Evolutionary conservation across 768 basidiomycete genomes (phyloP), one percentile per base, ranked within the genome.

Genomic region (Cubamyces sp.): DNA sequence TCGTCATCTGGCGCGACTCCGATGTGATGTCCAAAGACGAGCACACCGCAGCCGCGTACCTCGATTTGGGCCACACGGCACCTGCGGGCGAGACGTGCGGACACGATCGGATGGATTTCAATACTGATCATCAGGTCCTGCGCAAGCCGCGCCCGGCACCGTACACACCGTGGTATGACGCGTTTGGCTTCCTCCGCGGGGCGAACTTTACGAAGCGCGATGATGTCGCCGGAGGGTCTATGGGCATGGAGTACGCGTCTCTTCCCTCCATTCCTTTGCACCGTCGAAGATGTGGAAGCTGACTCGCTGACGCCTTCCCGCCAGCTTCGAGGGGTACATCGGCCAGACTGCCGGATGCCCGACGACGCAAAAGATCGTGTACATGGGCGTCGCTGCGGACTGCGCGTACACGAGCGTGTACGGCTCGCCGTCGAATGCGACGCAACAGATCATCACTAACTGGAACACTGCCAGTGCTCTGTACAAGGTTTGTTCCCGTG

Each of bases 351-450:
- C 73, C 3, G 93, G 94, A 5, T 95, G 94, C 73, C 89, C 92
- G 3, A 84, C 74, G 55, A 76, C 81, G 0, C 88, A 90, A 74
- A 84, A 85, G 78, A 84, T 94, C 67, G 85, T 87, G 25, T 93
- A 88, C 72, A 87, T 94, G 85, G 94, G 94, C 25, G 89, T 94
- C 57, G 93, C 93, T 0, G 88, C 92, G 5, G 94, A 95, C 72
- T 95, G 94, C 75, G 84, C 82, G 64, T 95, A 94, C 70, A 85
- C 87, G 12, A 67, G 75, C 30, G 80, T 80, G 61, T 91, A 91
- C 68, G 87, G 85, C 30, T 81, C 82, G 2, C 77, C 82, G 65
- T 77, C 82, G 37, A 87, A 86, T 60, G 91, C 93, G 5, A 86
- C 90, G 9, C 81, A 76, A 28, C 87, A 90, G 66, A 92, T 94